Percentiles rank a stretch among this genome's conserved stretches.
These are phyloP conservation scores for Penicillium desertorum DNA, from an alignment of 495 filamentous ascomycete species.

Conservation along the genomic window DNA sequence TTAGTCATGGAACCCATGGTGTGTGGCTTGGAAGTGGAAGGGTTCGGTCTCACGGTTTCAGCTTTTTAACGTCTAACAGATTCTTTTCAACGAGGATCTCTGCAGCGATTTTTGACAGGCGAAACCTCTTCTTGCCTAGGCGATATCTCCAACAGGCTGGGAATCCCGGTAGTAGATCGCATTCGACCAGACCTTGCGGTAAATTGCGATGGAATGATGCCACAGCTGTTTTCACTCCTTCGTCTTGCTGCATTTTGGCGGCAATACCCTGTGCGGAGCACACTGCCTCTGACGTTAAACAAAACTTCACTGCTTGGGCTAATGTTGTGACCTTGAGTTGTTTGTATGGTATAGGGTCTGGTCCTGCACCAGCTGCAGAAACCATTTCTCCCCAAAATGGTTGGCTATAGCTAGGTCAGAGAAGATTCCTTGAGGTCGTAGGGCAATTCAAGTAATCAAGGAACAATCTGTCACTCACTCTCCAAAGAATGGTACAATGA, in stretches of 20 bases:
- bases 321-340: slow-evolving; percentile 60
- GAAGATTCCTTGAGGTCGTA: not conserved
- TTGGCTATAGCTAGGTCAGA: slow-evolving; percentile 42
- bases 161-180: slow-evolving; percentile 60
- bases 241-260: slow-evolving; percentile 59
- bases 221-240: slow-evolving; percentile 72
- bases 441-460: not conserved
- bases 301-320: slow-evolving; percentile 66
- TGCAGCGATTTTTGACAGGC: not conserved
- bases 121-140: not conserved
- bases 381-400: slow-evolving; percentile 80
- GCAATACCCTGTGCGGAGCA: slow-evolving; percentile 58
- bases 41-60: not conserved
- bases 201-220: slow-evolving; percentile 64
- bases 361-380: slow-evolving; percentile 57
- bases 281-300: slow-evolving; percentile 56
- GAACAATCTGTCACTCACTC: slow-evolving; percentile 37
- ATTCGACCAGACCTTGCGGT: slow-evolving; percentile 62
- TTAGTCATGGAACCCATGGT: not conserved
- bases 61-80: not conserved
- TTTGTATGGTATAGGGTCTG: slow-evolving; percentile 63
- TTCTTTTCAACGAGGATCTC: not conserved
- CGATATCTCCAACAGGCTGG: slow-evolving; percentile 68
- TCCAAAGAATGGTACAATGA: slow-evolving; percentile 63
- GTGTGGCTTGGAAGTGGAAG: not conserved